Evolutionary conservation across 495 filamentous ascomycete species (phyloP).

Genomic region (Penicillium soppii): DNA sequence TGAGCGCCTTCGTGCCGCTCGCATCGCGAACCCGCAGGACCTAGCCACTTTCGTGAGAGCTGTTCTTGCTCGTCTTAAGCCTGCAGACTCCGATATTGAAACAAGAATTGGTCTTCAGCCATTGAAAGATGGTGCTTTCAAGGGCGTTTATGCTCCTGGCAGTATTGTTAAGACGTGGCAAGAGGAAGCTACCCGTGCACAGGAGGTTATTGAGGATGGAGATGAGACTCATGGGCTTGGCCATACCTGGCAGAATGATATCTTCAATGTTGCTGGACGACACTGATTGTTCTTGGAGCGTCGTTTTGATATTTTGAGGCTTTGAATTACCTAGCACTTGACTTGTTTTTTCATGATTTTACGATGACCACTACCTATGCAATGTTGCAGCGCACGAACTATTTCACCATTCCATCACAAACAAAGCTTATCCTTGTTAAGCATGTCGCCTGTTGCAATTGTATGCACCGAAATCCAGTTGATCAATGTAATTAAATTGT

Average conservation of each 20-base stretch:
- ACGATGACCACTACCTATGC: too few relatives aligned
- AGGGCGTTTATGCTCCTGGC: slow-evolving; percentile 81
- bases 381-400: too few relatives aligned
- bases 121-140: slow-evolving; percentile 68
- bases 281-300: slow-evolving; percentile 2
- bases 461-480: too few relatives aligned
- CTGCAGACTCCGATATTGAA: slow-evolving; percentile 73
- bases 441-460: too few relatives aligned
- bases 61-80: slow-evolving; percentile 69
- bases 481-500: too few relatives aligned
- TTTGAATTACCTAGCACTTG: not conserved
- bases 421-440: too few relatives aligned
- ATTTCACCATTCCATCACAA: too few relatives aligned
- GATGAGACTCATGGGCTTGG: slow-evolving; percentile 39
- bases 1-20: slow-evolving; percentile 79
- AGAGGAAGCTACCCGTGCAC: slow-evolving; percentile 69
- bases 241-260: slow-evolving; percentile 72
- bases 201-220: slow-evolving; percentile 60
- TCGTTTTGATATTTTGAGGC: not conserved
- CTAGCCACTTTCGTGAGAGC: slow-evolving; percentile 78
- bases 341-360: not conserved
- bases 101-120: slow-evolving; percentile 63
- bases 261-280: slow-evolving; percentile 65
- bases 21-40: slow-evolving; percentile 79
- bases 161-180: slow-evolving; percentile 86